phyloP scores from a whole-genome alignment of 2,329 filamentous ascomycete species.

The Beauveria sp. region DNA sequence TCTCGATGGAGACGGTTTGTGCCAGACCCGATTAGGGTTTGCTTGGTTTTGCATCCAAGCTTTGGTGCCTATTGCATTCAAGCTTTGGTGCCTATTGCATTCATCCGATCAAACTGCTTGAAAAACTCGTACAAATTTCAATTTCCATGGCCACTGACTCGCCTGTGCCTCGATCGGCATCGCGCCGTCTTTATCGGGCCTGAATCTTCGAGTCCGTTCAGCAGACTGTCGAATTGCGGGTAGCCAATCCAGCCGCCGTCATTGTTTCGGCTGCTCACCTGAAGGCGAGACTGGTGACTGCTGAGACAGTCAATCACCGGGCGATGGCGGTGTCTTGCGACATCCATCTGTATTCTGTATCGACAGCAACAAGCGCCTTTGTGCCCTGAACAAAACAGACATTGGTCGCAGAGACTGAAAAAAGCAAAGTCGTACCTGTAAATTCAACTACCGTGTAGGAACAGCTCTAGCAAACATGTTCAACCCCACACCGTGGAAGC shows the following conservation, averaged over 20 bases:
- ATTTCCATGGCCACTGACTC: too few species aligned
- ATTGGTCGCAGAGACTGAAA: neutral
- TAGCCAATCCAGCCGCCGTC: neutral
- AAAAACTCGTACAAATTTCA: too few species aligned
- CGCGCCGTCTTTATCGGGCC: neutral
- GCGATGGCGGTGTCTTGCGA: neutral
- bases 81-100: too few species aligned
- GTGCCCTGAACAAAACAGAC: too few species aligned
- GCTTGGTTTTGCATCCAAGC: too few species aligned
- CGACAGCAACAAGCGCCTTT: too few species aligned
- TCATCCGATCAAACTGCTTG: too few species aligned
- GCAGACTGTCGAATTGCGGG: neutral
- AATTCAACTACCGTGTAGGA: neutral
- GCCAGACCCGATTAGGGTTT: too few species aligned
- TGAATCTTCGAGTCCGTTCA: neutral
- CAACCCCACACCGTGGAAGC: neutral
- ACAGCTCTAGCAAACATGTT: neutral
- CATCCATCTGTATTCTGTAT: too few species aligned
- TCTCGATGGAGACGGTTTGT: too few species aligned
- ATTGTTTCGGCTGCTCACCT: neutral
- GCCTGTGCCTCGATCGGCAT: neutral
- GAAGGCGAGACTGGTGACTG: neutral
- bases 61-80: too few species aligned
- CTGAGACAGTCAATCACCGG: neutral
- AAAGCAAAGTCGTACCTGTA: neutral